Evolutionary conservation across 331 rosid genomes (phyloP).

Genomic region (Malus hybrid): DNA sequence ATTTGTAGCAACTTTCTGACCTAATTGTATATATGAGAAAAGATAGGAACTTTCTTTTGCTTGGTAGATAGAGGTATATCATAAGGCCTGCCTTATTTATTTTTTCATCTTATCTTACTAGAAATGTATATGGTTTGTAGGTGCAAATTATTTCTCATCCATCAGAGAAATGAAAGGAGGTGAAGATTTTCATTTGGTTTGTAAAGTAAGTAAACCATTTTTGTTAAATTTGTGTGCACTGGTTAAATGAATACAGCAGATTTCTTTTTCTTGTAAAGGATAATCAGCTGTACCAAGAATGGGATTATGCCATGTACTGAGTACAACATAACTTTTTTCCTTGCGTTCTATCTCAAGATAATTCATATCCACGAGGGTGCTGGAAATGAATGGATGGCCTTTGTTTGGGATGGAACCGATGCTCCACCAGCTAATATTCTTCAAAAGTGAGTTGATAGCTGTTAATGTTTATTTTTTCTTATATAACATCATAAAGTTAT

Average conservation of each 20-base stretch:
- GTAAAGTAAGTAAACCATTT: slow-evolving; percentile 26
- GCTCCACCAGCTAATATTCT: slow-evolving; percentile 32
- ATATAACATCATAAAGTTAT: background rate
- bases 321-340: background rate
- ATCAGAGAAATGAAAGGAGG: slow-evolving; percentile 13
- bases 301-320: slow-evolving; percentile 1
- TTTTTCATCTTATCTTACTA: background rate
- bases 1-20: background rate
- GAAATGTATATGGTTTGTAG: slow-evolving; percentile 6
- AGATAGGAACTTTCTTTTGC: background rate
- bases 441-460: slow-evolving; percentile 36
- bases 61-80: background rate
- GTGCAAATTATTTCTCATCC: slow-evolving; percentile 10
- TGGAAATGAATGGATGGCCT: slow-evolving; percentile 32
- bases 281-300: background rate
- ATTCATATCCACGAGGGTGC: slow-evolving; percentile 35
- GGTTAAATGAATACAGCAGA: background rate
- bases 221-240: background rate
- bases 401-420: slow-evolving; percentile 85
- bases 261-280: background rate
- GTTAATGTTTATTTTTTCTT: background rate
- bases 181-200: slow-evolving; percentile 16
- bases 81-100: background rate
- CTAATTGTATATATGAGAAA: background rate
- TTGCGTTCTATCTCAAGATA: slow-evolving; percentile 34